A percentile compares a stretch with the other conserved stretches of the same genome.
Evolutionary conservation across 1,284 basidiomycete species (phyloP).

Genomic region (Abortiporus biennis): DNA sequence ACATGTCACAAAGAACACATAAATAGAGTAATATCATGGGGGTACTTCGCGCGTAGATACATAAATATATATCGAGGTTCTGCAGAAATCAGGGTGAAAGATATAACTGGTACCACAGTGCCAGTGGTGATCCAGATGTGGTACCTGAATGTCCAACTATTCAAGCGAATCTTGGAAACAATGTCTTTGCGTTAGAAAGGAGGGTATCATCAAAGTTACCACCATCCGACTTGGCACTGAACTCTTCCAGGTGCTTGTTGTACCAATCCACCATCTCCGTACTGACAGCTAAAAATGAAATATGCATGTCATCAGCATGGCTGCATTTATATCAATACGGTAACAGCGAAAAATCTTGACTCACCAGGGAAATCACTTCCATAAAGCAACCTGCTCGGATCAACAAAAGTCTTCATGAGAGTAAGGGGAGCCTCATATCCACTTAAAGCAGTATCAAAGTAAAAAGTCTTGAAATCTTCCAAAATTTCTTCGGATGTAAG

Average conservation of each 20-base stretch:
- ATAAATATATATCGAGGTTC: too few relatives aligned
- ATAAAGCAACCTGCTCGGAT: conserved; percentile 42
- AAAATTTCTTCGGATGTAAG: conserved; percentile 56
- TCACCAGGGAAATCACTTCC: conserved; percentile 73
- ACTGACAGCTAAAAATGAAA: conserved; percentile 42
- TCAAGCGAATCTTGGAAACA: conserved; percentile 4
- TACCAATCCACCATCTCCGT: conserved; percentile 51
- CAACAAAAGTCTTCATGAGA: conserved; percentile 42
- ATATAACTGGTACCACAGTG: too few relatives aligned
- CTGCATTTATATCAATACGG: background rate
- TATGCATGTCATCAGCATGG: too few relatives aligned
- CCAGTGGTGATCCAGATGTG: too few relatives aligned
- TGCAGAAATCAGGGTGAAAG: too few relatives aligned
- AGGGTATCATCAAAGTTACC: conserved; percentile 29
- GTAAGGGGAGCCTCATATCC: conserved; percentile 44
- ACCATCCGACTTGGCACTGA: conserved; percentile 28
- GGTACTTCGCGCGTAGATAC: too few relatives aligned
- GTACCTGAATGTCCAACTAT: too few relatives aligned
- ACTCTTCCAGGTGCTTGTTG: conserved; percentile 41
- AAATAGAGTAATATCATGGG: too few relatives aligned
- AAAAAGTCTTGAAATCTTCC: conserved; percentile 60
- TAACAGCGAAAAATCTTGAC: conserved; percentile 9
- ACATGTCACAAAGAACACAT: too few relatives aligned
- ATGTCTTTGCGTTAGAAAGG: conserved; percentile 9
- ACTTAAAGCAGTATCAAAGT: conserved; percentile 64